Evolutionary conservation across 495 filamentous ascomycete species (phyloP).

Genomic region (Aspergillus sclerotioniger): DNA sequence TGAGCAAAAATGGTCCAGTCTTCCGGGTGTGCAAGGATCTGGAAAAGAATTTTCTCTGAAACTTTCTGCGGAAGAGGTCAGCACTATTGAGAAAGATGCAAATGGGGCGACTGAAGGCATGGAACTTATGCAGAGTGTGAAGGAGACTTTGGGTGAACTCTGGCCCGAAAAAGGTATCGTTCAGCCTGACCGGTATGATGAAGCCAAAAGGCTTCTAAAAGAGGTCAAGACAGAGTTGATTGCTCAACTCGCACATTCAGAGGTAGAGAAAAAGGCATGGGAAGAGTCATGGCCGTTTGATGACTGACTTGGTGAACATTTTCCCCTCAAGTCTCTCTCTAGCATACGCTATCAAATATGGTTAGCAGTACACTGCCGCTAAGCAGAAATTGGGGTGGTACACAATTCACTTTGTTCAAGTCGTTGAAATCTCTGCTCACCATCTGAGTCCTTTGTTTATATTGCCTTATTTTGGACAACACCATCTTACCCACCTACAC

Average conservation of each 20-base stretch:
- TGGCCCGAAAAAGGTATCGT: conserved; percentile 24
- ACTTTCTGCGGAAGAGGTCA: conserved; percentile 17
- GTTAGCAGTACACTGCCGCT: too few species aligned
- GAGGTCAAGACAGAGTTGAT: conserved; percentile 15
- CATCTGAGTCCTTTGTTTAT: too few species aligned
- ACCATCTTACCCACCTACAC: too few species aligned
- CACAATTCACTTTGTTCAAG: too few species aligned
- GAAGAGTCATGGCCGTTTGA: conserved; percentile 13
- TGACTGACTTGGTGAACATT: not conserved
- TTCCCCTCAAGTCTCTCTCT: too few species aligned
- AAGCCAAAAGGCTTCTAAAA: conserved; percentile 9
- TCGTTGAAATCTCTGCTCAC: too few species aligned
- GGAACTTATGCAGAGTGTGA: conserved; percentile 24
- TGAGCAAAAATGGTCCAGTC: conserved; percentile 21
- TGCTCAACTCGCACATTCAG: conserved; percentile 8
- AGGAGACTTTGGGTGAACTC: conserved; percentile 18
- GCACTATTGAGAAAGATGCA: conserved; percentile 20
- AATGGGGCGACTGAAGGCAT: conserved; percentile 21
- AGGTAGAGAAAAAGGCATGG: conserved; percentile 14
- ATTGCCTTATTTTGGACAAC: too few species aligned
- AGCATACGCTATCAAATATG: too few species aligned
- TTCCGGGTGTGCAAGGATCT: conserved; percentile 25
- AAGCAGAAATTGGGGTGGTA: too few species aligned
- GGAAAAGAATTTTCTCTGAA: conserved; percentile 20
- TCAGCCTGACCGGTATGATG: conserved; percentile 12